Evolutionary conservation across 345 rosid species (phyloP), one percentile per base, ranked within the genome.

Genomic region (Citrus glauca): DNA sequence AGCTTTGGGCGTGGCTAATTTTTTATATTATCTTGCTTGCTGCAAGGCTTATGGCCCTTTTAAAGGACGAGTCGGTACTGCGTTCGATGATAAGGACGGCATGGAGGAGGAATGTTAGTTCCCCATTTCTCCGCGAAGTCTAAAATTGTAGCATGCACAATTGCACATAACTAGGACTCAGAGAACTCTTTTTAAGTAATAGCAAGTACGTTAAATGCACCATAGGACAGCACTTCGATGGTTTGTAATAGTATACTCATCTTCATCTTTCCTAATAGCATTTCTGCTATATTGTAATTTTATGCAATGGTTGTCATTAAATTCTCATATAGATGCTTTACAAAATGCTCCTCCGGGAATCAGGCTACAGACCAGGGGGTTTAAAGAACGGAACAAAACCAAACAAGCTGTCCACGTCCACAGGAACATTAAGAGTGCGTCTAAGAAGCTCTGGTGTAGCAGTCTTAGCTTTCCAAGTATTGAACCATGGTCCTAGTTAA

Each of bases 341-440:
- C 35, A 28, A 32, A 27, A 27, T 4, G 17, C 13, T 32, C 55
- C 32, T 13, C 1, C 19, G 55, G 6, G 67, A 48, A 77, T 56
- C 45, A 55, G 71, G 62, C 85, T 88, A 95, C 22, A 95, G 85
- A 71, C 99, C 99, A 24, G 99, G 97, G 72, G 99, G 97, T 81
- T 87, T 93, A 30, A 95, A 69, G 32, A 93, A 78, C 9, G 97
- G 98, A 78, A 69, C 88, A 75, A 81, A 82, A 77, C 86, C 73
- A 35, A 84, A 88, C 30, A 88, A 59, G 14, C 82, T 75, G 3
- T 92, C 97, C n/a, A 92, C 78, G 81, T 95, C 94, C n/a, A 93
- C 35, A 22, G 98, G 98, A 67, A 81, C 73, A 25, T 73, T 82
- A 55, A 93, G 88, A 65, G 87, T 84, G 19, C 78, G 85, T 67